phyloP scores from a whole-genome alignment of 495 filamentous ascomycete genomes.

The Penicillium salamii region DNA sequence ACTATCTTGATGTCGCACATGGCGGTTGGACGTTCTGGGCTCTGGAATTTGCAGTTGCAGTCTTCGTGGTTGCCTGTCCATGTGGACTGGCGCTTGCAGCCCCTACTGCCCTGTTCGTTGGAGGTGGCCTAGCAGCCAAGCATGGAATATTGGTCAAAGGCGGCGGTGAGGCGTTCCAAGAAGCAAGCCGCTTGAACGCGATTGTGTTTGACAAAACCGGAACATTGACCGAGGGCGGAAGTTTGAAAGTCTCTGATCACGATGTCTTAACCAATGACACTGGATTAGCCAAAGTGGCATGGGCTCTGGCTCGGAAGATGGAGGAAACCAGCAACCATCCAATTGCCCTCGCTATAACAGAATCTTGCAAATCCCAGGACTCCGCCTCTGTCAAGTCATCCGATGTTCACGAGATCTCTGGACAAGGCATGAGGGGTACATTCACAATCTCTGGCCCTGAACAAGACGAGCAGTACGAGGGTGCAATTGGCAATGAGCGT shows the following conservation, averaged over 20 bases:
- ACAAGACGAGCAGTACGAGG: conserved; percentile 46
- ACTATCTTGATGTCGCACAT: conserved; percentile 62
- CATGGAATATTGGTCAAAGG: conserved; percentile 90
- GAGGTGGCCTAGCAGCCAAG: conserved; percentile 81
- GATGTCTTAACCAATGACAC: conserved; percentile 48
- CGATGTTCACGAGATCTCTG: conserved; percentile 70
- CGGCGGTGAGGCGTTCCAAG: conserved; percentile 95
- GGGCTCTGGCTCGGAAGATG: conserved; percentile 58
- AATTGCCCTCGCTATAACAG: conserved; percentile 75
- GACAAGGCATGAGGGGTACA: conserved; percentile 73
- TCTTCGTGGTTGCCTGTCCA: conserved; percentile 93
- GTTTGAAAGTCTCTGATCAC: conserved; percentile 74
- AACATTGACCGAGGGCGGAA: conserved; percentile 82
- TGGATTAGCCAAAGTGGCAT: conserved; percentile 35
- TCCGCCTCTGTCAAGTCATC: conserved; percentile 32
- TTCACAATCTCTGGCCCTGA: conserved; percentile 44
- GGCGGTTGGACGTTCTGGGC: conserved; percentile 87
- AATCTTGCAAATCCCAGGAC: conserved; percentile 55
- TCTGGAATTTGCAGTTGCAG: conserved; percentile 87
- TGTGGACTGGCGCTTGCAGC: conserved; percentile 91
- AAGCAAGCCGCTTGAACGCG: conserved; percentile 79
- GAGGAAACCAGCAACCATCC: conserved; percentile 88
- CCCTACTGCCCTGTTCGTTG: conserved; percentile 91
- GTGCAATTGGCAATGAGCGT: conserved; percentile 81
- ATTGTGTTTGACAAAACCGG: conserved; percentile 98